These are phyloP conservation scores for Escovopsis weberi DNA, from an alignment of 2,329 filamentous ascomycete genomes.

Conservation along the genomic window DNA sequence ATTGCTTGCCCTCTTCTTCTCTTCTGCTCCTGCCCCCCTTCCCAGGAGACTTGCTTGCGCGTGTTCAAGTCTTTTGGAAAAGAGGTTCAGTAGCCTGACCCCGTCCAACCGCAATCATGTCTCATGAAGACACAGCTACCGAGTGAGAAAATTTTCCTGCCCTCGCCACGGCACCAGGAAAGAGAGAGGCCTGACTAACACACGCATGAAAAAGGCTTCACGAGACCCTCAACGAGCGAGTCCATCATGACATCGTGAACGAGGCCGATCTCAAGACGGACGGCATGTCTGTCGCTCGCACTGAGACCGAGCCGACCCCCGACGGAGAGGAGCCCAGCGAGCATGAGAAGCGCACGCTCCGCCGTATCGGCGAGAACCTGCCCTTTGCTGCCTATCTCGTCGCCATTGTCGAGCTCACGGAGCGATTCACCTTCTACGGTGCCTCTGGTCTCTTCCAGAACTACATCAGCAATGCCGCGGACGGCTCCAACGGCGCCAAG, in stretches of 20 bases:
- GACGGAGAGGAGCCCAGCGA: constrained; percentile 39
- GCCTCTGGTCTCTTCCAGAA: constrained; percentile 41
- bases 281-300: not conserved
- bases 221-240: not conserved
- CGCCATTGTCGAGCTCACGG: constrained; percentile 38
- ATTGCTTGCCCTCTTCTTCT: not conserved
- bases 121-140: not conserved
- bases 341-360: constrained; percentile 33
- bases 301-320: constrained; percentile 13
- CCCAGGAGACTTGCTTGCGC: not conserved
- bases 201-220: not conserved
- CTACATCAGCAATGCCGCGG: constrained; percentile 27
- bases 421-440: constrained; percentile 46
- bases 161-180: not conserved
- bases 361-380: constrained; percentile 38
- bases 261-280: not conserved
- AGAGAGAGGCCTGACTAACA: not conserved
- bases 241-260: not conserved
- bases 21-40: not conserved
- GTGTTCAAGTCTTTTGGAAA: not conserved
- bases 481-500: constrained; percentile 26
- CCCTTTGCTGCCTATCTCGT: constrained; percentile 42
- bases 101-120: not conserved
- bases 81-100: not conserved
- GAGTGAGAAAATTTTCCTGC: not conserved